Base-by-base conservation (phyloP, 106 monocot species). In the Amphibolis antarctica region DNA sequence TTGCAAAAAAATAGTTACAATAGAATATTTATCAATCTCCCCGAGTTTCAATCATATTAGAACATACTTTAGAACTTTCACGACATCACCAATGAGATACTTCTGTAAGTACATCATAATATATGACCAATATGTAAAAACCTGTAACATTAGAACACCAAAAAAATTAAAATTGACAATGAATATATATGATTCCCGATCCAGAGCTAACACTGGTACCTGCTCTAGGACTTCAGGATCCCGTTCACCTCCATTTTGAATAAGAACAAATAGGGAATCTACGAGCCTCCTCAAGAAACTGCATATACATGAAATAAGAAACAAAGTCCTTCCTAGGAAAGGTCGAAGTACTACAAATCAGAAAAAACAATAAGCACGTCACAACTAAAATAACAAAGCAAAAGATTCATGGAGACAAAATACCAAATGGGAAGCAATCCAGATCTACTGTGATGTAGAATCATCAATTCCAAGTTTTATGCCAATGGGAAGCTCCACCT, bases 51-150 rank as follows among this genome's bases (percentile, higher is more conserved):
- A 52, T 52, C 52, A 52, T 69, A 57, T 4, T 4, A 57, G 45
- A 18, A 53, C 89, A 78, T 69, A 94, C 89, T 79, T 80, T 17
- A 98, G 82, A 42, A 98, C 64, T 60, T 63, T 42, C 51, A 78
- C 71, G 30, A 87, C 68, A 70, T 98, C 82, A 67, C 79, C 83
- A 6, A 74, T 59, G 31, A 98, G 76, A 81, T 98, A 82, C 67
- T 86, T 96, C 44, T 84, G 83, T 63, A 96, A 68, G 80, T 89
- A 69, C 86, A 89, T 89, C 71, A 96, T 67, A 58, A 86, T 73
- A 65, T 75, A 80, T 23, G 86, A 89, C 83, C 80, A 84, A 46
- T 77, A 85, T 11, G 79, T 89, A 59, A 96, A 96, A 58, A 96
- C 82, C 93, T 93, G 78, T n/a, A 80, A 79, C 13, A 30, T n/a